Percentiles rank a stretch among this genome's conserved stretches.
phyloP scores from a whole-genome alignment of 164 flowering plant species.

The Sedum album region DNA sequence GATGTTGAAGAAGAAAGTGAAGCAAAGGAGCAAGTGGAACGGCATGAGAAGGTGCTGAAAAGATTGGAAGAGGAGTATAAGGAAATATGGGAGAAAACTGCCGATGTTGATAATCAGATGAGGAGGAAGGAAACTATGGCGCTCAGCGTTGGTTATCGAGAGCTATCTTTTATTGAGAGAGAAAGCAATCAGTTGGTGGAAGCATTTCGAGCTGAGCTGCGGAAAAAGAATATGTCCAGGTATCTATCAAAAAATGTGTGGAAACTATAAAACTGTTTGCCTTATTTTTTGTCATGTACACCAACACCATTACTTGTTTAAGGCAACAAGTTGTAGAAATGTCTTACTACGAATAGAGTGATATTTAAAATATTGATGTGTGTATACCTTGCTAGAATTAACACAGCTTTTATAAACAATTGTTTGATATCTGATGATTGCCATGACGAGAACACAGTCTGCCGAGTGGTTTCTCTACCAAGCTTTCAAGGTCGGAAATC shows the following conservation, averaged over 20 bases:
- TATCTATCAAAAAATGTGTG: slow-evolving; percentile 9
- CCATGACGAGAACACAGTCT: slow-evolving; percentile 32
- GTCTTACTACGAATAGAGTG: background rate
- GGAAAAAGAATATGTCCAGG: slow-evolving; percentile 30
- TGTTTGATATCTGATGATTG: background rate
- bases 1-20: slow-evolving; percentile 20
- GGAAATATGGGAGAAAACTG: slow-evolving; percentile 48
- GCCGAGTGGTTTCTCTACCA: slow-evolving; percentile 24
- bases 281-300: too few relatives aligned
- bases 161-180: slow-evolving; percentile 59
- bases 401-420: background rate
- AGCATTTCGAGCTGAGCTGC: slow-evolving; percentile 36
- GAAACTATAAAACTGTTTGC: background rate
- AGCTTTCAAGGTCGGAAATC: slow-evolving; percentile 59
- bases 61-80: slow-evolving; percentile 44
- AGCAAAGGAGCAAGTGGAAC: slow-evolving; percentile 25
- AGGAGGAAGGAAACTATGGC: slow-evolving; percentile 51
- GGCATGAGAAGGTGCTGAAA: slow-evolving; percentile 26
- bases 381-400: background rate
- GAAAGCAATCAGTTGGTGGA: slow-evolving; percentile 66
- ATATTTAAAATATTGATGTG: background rate
- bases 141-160: slow-evolving; percentile 58
- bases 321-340: background rate
- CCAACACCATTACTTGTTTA: background rate
- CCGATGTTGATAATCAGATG: slow-evolving; percentile 61